Conservation (phyloP, 192 early-diverging fungal genomes). For the Spizellomyces sp. region DNA sequence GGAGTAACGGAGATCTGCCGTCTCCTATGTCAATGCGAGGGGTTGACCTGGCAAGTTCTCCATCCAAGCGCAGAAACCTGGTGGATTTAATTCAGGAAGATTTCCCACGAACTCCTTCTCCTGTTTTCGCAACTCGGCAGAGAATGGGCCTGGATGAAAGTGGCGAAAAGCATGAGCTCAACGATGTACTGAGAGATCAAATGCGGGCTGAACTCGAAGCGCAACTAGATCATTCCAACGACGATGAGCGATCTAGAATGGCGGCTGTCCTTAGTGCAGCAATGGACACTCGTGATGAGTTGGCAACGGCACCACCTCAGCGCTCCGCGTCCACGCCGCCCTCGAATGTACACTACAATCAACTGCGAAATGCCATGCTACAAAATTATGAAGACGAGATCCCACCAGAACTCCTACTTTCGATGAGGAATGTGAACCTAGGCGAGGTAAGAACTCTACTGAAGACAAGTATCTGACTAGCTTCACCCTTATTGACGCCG, state of each 20-base stretch:
- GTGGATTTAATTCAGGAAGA: conserved; percentile 45
- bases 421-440: conserved; percentile 55
- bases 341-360: conserved; percentile 50
- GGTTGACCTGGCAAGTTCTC: conserved; percentile 20
- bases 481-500: no score
- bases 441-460: conserved; percentile 13
- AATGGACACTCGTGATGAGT: conserved; percentile 61
- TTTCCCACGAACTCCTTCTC: conserved; percentile 47
- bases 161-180: conserved; percentile 5
- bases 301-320: conserved; percentile 54
- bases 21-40: conserved; percentile 10
- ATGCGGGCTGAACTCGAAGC: conserved; percentile 40
- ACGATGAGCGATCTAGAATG: conserved; percentile 59
- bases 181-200: conserved; percentile 31
- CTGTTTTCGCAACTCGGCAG: conserved; percentile 28
- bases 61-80: conserved; percentile 37
- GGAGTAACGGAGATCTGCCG: not conserved
- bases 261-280: conserved; percentile 62
- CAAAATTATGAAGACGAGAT: conserved; percentile 36
- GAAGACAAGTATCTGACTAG: not conserved
- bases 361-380: conserved; percentile 32
- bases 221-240: conserved; percentile 46
- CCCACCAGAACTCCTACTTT: conserved; percentile 51
- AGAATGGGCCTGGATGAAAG: conserved; percentile 21
- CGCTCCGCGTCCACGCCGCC: conserved; percentile 74